A percentile compares a stretch with the other conserved stretches of the same genome.
These are phyloP conservation scores for Backusella mclennaniae DNA, from an alignment of 192 early-diverging fungal species.

Conservation along the genomic window DNA sequence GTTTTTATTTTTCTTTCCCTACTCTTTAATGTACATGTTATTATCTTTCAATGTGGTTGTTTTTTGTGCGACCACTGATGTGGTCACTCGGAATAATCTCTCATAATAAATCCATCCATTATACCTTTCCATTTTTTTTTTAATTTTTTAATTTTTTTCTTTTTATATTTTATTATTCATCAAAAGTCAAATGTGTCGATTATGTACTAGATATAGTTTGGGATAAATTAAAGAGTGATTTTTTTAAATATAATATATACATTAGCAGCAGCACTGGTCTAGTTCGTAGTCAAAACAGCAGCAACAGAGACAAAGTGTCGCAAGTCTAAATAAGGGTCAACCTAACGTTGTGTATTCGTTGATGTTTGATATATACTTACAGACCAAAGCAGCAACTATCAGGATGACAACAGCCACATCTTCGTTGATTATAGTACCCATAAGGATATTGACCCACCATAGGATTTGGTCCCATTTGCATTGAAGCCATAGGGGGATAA, in stretches of 20 bases:
- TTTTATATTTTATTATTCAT: background rate
- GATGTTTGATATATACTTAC: background rate
- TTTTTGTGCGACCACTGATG: background rate
- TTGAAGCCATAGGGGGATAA: background rate
- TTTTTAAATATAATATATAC: background rate
- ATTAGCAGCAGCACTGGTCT: background rate
- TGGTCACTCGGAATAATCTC: background rate
- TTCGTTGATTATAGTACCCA: background rate
- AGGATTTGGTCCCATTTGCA: constrained; percentile 1
- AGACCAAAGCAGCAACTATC: background rate
- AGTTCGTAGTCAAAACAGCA: background rate
- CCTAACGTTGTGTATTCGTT: background rate
- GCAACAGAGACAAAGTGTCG: background rate
- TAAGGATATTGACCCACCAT: background rate
- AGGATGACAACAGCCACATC: background rate
- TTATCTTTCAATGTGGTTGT: background rate
- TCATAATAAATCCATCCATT: background rate
- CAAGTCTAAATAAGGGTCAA: background rate
- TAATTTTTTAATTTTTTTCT: background rate
- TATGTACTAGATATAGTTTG: background rate
- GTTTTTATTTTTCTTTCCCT: background rate
- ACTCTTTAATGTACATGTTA: background rate
- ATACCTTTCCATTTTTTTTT: background rate
- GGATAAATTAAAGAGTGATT: background rate
- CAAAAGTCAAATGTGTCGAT: background rate